A percentile compares a stretch with the other conserved stretches of the same genome.
These are phyloP conservation scores for Ceratobasidium papillatum DNA, from an alignment of 1,284 basidiomycete genomes.

Conservation along the genomic window DNA sequence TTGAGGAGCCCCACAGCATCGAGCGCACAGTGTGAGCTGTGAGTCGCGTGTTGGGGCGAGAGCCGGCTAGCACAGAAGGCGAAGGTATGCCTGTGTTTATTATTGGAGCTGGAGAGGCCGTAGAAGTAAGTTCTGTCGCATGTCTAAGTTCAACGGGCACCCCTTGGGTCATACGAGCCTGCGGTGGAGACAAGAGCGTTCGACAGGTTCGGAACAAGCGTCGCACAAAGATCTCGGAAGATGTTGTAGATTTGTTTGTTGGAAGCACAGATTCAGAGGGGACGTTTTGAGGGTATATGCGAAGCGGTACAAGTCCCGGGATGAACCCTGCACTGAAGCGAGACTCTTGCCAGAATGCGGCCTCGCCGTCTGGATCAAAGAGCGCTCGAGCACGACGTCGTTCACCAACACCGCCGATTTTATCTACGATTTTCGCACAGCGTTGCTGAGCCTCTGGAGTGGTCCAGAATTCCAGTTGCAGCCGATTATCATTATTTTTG, in stretches of 20 bases:
- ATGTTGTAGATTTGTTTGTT: neutral
- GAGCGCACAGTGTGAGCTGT: conserved; percentile 76
- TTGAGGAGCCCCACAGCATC: conserved; percentile 69
- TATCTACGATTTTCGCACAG: conserved; percentile 71
- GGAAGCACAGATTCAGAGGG: conserved; percentile 45
- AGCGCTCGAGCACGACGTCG: conserved; percentile 66
- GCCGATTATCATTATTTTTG: neutral
- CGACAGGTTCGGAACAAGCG: conserved; percentile 19
- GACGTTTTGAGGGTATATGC: conserved; percentile 54
- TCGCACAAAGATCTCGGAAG: conserved; percentile 32
- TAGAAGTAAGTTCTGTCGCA: conserved; percentile 23
- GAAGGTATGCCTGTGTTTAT: conserved; percentile 31
- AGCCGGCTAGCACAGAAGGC: conserved; percentile 25
- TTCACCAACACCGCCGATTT: conserved; percentile 74
- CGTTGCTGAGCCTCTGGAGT: conserved; percentile 75
- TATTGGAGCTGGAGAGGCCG: neutral
- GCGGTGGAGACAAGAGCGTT: conserved; percentile 21
- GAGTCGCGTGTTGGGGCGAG: conserved; percentile 60
- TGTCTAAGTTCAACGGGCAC: neutral
- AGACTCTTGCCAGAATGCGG: conserved; percentile 69
- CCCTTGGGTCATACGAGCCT: neutral
- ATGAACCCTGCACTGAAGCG: conserved; percentile 63
- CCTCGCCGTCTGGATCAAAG: conserved; percentile 55
- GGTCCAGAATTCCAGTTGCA: conserved; percentile 73
- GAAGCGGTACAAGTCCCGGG: conserved; percentile 63